Base-by-base conservation (phyloP, 352 stramenopile genomes). In the Phytopythium aichiense region DNA sequence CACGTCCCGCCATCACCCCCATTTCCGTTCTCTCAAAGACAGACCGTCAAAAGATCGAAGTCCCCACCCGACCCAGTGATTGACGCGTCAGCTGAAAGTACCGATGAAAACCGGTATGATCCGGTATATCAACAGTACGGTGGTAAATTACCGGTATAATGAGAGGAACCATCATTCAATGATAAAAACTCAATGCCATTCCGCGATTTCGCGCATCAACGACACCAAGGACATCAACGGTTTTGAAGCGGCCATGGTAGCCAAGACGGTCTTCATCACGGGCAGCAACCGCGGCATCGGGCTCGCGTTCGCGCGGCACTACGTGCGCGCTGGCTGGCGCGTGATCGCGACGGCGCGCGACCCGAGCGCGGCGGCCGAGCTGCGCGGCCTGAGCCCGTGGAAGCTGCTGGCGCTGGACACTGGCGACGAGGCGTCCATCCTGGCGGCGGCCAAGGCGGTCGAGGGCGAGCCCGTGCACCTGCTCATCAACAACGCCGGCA, bases 401-500 rank as follows among this genome's bases (percentile, higher is more conserved):
- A 83, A 85, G 67, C 61, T 90, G 45, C 31, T 89, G 25, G 28
- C 65, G 53, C 40, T 91, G 16, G 82, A 91, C 54, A 85, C 72
- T 12, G 48, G 64, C 45, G 69, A 88, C 45, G 81, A 90, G 52
- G 42, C 71, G 38, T 87, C 77, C 33, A 87, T 90, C 25, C 31
- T 78, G 33, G 22, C 35, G 2, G 69, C 73, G 15, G 76, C 76
- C 15, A 73, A 75, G 64, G 40, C 65, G 0, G 57, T 90, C 7
- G 60, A 82, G 30, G 63, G 64, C 31, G 70, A 72, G 46, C 54
- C 71, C 1, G 69, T 92, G 25, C 76, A 92, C 48, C 60, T 94
- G 30, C 67, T 94, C 15, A 88, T 94, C 54, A 94, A 94, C 64
- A 92, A 90, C 65, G 69, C 73, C 15, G 84, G 84, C 22, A 72